Evolutionary conservation across 495 filamentous ascomycete species (phyloP).

Genomic region (Bombardia bombarda): DNA sequence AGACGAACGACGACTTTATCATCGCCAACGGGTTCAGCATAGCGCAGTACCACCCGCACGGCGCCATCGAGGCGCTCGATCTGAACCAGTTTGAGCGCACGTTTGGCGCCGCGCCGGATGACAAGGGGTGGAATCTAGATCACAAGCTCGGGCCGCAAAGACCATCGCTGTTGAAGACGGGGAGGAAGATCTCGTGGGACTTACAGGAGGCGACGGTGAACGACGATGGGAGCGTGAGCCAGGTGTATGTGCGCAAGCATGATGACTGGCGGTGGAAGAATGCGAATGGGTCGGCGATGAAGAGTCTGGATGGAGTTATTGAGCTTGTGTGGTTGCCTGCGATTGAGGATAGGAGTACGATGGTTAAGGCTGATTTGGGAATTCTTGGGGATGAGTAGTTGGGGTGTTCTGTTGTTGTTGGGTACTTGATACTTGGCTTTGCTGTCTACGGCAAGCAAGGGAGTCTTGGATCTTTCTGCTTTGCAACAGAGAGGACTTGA

Average conservation of each 20-base stretch:
- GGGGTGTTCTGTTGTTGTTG: too few species aligned
- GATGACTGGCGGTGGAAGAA: conserved; percentile 43
- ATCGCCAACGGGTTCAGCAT: conserved; percentile 57
- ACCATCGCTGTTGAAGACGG: conserved; percentile 35
- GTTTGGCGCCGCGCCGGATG: conserved; percentile 48
- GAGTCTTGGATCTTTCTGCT: too few species aligned
- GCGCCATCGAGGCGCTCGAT: conserved; percentile 49
- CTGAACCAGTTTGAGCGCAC: conserved; percentile 58
- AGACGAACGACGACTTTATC: conserved; percentile 52
- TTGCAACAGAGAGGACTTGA: too few species aligned
- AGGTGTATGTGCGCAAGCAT: conserved; percentile 38
- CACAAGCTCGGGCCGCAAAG: conserved; percentile 44
- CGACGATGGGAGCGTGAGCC: conserved; percentile 35
- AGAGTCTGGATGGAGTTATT: conserved; percentile 39
- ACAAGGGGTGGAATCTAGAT: conserved; percentile 45
- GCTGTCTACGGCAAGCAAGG: too few species aligned
- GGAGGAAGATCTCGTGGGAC: conserved; percentile 47
- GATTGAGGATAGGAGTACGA: too few species aligned
- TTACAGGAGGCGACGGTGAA: conserved; percentile 34
- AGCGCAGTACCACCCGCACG: conserved; percentile 50
- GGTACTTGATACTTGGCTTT: too few species aligned
- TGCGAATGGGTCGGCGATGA: conserved; percentile 34
- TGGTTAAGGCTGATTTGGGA: too few species aligned
- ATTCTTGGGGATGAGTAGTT: too few species aligned
- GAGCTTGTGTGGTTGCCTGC: conserved; percentile 44